Percentiles rank a stretch among this genome's conserved stretches.
Evolutionary conservation across 1,284 basidiomycete species (phyloP).

Genomic region (Chiua sp.): DNA sequence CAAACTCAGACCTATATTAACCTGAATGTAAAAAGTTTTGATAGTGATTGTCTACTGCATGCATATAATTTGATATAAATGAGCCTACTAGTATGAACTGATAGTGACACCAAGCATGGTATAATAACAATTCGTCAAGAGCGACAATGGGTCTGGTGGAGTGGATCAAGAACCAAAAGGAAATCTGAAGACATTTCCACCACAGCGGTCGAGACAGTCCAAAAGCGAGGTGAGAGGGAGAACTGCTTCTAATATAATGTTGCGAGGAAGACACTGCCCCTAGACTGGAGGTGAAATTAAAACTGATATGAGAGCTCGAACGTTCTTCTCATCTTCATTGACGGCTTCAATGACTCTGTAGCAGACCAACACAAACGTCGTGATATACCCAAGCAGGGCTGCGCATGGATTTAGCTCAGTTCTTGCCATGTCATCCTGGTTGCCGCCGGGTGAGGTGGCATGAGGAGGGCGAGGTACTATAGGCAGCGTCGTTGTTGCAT

Average conservation of each 20-base stretch:
- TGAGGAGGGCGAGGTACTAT: no score
- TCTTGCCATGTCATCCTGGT: no score
- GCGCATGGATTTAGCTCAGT: neutral
- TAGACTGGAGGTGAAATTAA: slow-evolving; percentile 2
- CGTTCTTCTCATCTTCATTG: slow-evolving; percentile 21
- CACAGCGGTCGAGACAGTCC: neutral
- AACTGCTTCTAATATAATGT: slow-evolving; percentile 25
- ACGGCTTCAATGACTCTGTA: slow-evolving; percentile 27
- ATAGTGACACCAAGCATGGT: slow-evolving; percentile 29
- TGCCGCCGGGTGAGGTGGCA: no score
- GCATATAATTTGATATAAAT: neutral
- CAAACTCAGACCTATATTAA: neutral
- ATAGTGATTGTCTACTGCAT: neutral
- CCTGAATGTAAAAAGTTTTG: neutral
- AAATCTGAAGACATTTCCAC: neutral
- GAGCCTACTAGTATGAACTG: slow-evolving; percentile 13
- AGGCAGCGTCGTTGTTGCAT: no score
- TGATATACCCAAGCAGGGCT: slow-evolving; percentile 36
- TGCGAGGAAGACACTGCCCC: slow-evolving; percentile 12
- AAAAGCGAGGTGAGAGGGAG: slow-evolving; percentile 4
- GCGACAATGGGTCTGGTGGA: slow-evolving; percentile 22
- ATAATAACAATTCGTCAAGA: slow-evolving; percentile 31
- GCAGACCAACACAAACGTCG: slow-evolving; percentile 34
- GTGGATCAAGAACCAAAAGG: neutral
- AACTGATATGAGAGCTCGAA: neutral